Evolutionary conservation across 331 rosid species (phyloP).

Genomic region (Stylosanthes scabra): DNA sequence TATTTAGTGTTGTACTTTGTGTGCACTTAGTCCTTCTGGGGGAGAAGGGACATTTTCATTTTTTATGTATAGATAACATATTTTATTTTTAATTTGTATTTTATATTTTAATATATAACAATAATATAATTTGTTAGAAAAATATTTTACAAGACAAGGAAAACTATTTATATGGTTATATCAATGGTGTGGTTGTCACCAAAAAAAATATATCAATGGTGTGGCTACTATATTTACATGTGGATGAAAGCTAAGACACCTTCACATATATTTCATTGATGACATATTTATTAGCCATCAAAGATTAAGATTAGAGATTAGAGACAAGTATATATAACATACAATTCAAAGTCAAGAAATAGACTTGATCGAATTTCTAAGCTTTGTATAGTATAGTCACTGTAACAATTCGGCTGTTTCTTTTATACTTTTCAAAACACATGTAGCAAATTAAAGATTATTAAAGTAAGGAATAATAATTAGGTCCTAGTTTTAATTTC

Average conservation of each 20-base stretch:
- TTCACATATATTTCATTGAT: background rate
- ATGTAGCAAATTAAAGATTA: background rate
- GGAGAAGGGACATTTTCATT: too few species aligned
- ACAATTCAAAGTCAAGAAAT: background rate
- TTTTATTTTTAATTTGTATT: too few species aligned
- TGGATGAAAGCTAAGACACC: background rate
- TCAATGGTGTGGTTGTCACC: too few species aligned
- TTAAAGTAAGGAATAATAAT: background rate
- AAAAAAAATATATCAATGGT: too few species aligned
- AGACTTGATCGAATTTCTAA: background rate
- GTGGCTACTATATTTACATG: background rate
- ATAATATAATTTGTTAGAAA: background rate
- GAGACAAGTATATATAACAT: too few species aligned
- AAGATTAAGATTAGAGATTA: background rate
- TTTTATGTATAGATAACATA: too few species aligned
- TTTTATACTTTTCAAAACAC: background rate
- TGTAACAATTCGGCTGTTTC: background rate
- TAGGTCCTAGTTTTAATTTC: background rate
- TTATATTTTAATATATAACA: too few species aligned
- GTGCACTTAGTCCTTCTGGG: too few species aligned
- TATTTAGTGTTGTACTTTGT: too few species aligned
- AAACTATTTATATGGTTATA: background rate
- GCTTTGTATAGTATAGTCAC: background rate
- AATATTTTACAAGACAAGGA: background rate
- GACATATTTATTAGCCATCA: background rate